Evolutionary conservation across 768 basidiomycete species (phyloP), one percentile per base, ranked within the genome.

Genomic region (Naganishia friedmannii): DNA sequence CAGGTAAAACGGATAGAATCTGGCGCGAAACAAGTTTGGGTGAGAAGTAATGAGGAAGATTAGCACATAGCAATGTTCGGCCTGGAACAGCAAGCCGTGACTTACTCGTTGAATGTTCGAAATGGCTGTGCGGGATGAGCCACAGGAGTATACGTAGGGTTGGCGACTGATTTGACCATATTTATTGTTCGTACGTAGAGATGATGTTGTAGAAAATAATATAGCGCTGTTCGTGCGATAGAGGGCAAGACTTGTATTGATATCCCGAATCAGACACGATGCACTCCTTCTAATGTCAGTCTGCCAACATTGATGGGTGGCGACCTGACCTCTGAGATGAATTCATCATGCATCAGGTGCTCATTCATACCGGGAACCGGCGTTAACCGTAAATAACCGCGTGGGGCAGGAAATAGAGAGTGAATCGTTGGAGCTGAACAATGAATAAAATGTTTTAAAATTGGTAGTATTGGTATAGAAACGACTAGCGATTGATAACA

Each of bases 1-100:
- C 1, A 77, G 72, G 55, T 77, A 77, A 67, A 77, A 77, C 4
- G 76, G 76, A 65, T 77, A 77, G 69, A 77, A 77, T 0, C 60
- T 70, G 55, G 63, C 63, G 53, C 57, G 70, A 12, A 37, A 37
- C 73, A n/a, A 58, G 21, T 7, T 7, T 28, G 28, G 5, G 39
- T 6, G 21, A n/a, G 31, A n/a, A 3, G 12, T 9, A 9, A 58
- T 17, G 7, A 28, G 37, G 42, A 46, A 4, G 46, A 5, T 26
- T 28, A 65, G n/a, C n/a, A n/a, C n/a, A n/a, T n/a, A n/a, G n/a
- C n/a, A n/a, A n/a, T n/a, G n/a, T n/a, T n/a, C n/a, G n/a, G n/a
- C n/a, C n/a, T n/a, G n/a, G n/a, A n/a, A n/a, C n/a, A n/a, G n/a
- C n/a, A 37, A 12, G 34, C 34, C 12, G 34, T 37, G 34, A 37